Evolutionary conservation across 2,329 filamentous ascomycete genomes (phyloP).

Genomic region (Exophiala bonariae): DNA sequence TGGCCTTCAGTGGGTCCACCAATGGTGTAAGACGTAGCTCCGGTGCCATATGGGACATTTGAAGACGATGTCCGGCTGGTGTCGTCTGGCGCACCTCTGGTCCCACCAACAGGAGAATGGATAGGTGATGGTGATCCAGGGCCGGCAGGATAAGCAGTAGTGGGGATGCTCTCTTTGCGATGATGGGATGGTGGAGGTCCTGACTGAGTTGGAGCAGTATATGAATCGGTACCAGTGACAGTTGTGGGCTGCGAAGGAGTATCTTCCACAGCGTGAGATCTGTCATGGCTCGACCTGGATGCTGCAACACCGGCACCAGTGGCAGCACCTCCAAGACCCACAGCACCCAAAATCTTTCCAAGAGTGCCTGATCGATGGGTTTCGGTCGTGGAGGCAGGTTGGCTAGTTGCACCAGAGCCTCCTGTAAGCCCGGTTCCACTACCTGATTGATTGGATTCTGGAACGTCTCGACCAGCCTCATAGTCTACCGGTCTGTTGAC

Average conservation of each 20-base stretch:
- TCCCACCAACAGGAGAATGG: constrained; percentile 25
- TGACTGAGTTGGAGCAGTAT: constrained; percentile 18
- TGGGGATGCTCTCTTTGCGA: constrained; percentile 26
- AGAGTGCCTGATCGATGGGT: constrained; percentile 12
- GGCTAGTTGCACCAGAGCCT: not conserved
- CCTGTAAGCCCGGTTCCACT: constrained; percentile 1
- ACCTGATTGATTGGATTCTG: constrained; percentile 8
- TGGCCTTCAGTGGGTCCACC: not conserved
- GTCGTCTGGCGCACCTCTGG: constrained; percentile 4
- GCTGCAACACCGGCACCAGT: constrained; percentile 11
- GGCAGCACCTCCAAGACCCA: constrained; percentile 23
- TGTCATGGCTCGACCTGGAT: constrained; percentile 5
- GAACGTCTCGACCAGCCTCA: not conserved
- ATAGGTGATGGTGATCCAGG: constrained; percentile 21
- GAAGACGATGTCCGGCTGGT: too few species aligned
- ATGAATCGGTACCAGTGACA: constrained; percentile 20
- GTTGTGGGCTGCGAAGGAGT: constrained; percentile 18
- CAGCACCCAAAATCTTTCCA: constrained; percentile 24
- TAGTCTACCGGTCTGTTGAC: constrained; percentile 10
- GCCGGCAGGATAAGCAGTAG: constrained; percentile 27
- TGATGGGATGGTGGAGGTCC: constrained; percentile 18
- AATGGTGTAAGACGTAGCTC: not conserved
- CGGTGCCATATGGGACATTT: not conserved
- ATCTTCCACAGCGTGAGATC: constrained; percentile 5
- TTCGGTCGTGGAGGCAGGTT: constrained; percentile 1